Conservation (phyloP, 768 basidiomycete species). For the Pisolithus tinctorius region DNA sequence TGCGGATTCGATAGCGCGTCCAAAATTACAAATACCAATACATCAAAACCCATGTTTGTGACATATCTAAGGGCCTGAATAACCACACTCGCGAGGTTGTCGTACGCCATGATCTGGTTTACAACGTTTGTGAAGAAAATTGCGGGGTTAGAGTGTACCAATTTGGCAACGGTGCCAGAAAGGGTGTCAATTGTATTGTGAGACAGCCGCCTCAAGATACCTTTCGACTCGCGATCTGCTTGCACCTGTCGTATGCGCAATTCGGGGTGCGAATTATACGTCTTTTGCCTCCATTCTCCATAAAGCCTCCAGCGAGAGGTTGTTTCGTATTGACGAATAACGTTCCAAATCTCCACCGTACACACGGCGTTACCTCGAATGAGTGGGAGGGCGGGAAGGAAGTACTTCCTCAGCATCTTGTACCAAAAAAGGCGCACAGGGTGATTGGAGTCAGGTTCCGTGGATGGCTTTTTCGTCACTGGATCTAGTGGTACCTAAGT, state of each 20-base stretch:
- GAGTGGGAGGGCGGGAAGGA: slow-evolving; percentile 83
- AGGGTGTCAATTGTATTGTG: slow-evolving; percentile 78
- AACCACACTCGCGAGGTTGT: slow-evolving; percentile 85
- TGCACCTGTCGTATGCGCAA: slow-evolving; percentile 75
- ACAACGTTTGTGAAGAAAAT: slow-evolving; percentile 87
- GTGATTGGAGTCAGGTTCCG: slow-evolving; percentile 47
- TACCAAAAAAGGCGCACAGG: slow-evolving; percentile 81
- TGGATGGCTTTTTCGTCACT: slow-evolving; percentile 52
- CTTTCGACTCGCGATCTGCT: slow-evolving; percentile 83
- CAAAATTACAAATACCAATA: slow-evolving; percentile 80
- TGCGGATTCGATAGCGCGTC: slow-evolving; percentile 81
- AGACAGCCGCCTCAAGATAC: slow-evolving; percentile 80
- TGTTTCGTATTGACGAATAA: slow-evolving; percentile 73
- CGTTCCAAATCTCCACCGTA: slow-evolving; percentile 89
- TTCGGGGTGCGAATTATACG: slow-evolving; percentile 71
- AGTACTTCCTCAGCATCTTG: slow-evolving; percentile 65
- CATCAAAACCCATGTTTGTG: slow-evolving; percentile 92
- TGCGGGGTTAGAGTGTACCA: slow-evolving; percentile 91
- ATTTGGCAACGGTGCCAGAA: slow-evolving; percentile 83
- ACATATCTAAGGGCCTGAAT: slow-evolving; percentile 86
- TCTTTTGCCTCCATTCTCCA: slow-evolving; percentile 84
- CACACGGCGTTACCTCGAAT: slow-evolving; percentile 83
- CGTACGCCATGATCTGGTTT: slow-evolving; percentile 93
- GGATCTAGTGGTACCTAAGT: slow-evolving; percentile 45
- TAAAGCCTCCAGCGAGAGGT: slow-evolving; percentile 85